These are phyloP conservation scores for Acacia pycnantha DNA, from an alignment of 331 rosid genomes.

Conservation along the genomic window DNA sequence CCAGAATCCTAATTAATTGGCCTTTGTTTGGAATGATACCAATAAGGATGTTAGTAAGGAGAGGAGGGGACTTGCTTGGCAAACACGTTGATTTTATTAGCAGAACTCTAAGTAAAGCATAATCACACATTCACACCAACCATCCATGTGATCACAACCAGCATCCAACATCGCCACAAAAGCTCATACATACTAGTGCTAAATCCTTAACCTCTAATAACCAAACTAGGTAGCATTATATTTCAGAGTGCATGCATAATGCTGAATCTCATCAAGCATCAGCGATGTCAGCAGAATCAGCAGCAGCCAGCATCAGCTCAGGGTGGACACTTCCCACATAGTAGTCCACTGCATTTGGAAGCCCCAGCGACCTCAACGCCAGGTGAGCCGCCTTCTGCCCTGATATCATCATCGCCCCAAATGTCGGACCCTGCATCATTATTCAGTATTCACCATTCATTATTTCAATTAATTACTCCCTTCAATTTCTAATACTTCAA, in stretches of 20 bases:
- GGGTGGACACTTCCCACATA: constrained; percentile 32
- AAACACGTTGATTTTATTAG: constrained; percentile 13
- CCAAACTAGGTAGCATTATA: neutral
- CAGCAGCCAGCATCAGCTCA: constrained; percentile 57
- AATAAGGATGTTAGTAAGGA: neutral
- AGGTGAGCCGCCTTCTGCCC: constrained; percentile 70
- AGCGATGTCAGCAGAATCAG: constrained; percentile 43
- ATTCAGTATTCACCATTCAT: too few species aligned
- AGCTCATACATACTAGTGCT: neutral
- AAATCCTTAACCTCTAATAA: neutral
- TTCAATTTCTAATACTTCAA: neutral
- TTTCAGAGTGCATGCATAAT: neutral
- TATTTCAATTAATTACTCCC: neutral
- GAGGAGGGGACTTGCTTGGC: too few species aligned
- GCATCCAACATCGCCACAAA: neutral
- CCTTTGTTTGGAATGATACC: too few species aligned
- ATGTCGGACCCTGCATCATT: constrained; percentile 59
- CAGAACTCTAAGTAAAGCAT: neutral
- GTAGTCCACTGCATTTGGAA: constrained; percentile 44
- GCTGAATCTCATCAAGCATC: constrained; percentile 38
- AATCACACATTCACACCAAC: constrained; percentile 9
- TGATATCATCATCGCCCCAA: constrained; percentile 73
- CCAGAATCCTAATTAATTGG: too few species aligned
- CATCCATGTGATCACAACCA: neutral
- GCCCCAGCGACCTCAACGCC: constrained; percentile 51